These are phyloP conservation scores for Diaporthe amygdali DNA, from an alignment of 2,329 filamentous ascomycete species.

Conservation along the genomic window DNA sequence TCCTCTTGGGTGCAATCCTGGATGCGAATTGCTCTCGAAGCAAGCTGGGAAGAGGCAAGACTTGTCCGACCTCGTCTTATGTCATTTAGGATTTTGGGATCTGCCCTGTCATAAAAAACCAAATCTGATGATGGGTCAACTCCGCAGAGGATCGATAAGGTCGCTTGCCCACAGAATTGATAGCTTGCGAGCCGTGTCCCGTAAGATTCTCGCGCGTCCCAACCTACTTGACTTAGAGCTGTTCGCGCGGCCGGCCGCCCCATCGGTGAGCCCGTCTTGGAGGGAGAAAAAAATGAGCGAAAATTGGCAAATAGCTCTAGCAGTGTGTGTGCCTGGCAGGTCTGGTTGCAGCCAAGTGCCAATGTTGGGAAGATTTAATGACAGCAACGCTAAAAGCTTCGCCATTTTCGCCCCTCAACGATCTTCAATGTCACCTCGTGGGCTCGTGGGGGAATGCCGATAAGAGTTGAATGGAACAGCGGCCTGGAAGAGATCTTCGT, in stretches of 20 bases:
- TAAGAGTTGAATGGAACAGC: not conserved
- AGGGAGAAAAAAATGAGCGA: slow-evolving; percentile 10
- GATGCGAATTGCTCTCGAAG: not conserved
- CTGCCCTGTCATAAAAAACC: not conserved
- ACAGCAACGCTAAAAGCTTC: slow-evolving; percentile 8
- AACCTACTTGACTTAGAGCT: not conserved
- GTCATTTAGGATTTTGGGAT: not conserved
- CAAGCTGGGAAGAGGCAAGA: not conserved
- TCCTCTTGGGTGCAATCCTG: not conserved
- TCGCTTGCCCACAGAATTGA: not conserved
- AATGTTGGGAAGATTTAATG: slow-evolving; percentile 19
- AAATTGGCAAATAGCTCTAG: slow-evolving; percentile 2
- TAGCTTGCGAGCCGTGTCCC: not conserved
- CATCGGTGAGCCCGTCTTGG: not conserved
- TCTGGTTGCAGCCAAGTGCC: slow-evolving; percentile 4
- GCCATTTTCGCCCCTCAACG: slow-evolving; percentile 17
- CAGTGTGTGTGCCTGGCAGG: not conserved
- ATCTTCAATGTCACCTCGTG: not conserved
- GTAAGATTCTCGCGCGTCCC: slow-evolving; percentile 15
- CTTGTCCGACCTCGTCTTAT: slow-evolving; percentile 14
- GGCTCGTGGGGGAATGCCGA: not conserved
- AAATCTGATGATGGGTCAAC: not conserved
- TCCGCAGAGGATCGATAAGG: slow-evolving; percentile 15
- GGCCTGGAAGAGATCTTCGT: not conserved
- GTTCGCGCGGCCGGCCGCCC: not conserved